Evolutionary conservation across 2,329 filamentous ascomycete genomes (phyloP).

Genomic region (Orbilia oligospora): DNA sequence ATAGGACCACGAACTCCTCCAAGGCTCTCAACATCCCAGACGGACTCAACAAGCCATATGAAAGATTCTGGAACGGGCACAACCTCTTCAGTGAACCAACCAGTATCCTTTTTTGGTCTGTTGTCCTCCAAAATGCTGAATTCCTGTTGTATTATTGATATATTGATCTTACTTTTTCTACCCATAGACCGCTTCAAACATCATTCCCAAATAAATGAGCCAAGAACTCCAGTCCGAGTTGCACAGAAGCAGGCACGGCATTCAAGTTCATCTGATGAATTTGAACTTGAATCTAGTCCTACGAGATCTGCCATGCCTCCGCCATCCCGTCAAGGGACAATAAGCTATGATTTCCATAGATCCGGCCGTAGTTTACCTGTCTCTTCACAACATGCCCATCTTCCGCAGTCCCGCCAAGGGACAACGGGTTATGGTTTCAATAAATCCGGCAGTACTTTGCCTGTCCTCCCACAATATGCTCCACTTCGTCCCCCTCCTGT

Average conservation of each 20-base stretch:
- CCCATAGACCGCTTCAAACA: constrained; percentile 53
- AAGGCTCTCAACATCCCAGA: constrained; percentile 11
- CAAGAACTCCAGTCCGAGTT: constrained; percentile 36
- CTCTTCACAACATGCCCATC: neutral
- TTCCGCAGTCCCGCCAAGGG: constrained; percentile 21
- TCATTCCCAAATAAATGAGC: constrained; percentile 20
- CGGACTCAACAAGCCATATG: constrained; percentile 16
- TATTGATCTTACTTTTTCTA: neutral
- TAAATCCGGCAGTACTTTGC: no score
- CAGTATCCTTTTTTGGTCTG: constrained; percentile 45
- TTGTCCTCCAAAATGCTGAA: neutral
- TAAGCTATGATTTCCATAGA: neutral
- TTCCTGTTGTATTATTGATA: neutral
- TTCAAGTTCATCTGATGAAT: constrained; percentile 47
- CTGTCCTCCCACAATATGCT: neutral
- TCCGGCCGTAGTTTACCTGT: no score
- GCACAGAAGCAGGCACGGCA: constrained; percentile 19
- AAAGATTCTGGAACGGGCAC: neutral
- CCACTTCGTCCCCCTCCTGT: neutral
- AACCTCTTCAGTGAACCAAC: neutral
- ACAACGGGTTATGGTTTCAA: neutral
- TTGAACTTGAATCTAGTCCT: constrained; percentile 38
- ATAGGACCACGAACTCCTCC: constrained; percentile 30
- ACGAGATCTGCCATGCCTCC: constrained; percentile 19
- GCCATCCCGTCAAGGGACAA: constrained; percentile 24